These are phyloP conservation scores for Neofusicoccum kwambonambiense DNA, from an alignment of 2,329 filamentous ascomycete species.

Conservation along the genomic window DNA sequence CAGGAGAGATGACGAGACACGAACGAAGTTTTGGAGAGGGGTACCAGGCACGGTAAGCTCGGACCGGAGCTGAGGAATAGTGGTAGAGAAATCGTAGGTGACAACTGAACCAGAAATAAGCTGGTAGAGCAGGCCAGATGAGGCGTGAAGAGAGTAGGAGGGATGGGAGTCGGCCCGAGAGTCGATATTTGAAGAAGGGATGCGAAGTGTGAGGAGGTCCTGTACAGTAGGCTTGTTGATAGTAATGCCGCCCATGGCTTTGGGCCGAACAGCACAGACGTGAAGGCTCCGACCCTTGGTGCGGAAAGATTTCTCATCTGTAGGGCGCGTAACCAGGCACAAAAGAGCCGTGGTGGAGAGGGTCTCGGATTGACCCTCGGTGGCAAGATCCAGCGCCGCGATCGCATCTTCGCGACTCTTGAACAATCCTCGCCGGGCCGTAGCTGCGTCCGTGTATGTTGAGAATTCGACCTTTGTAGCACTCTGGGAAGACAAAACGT, in stretches of 20 bases:
- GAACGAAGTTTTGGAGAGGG: conserved; percentile 61
- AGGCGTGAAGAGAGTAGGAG: conserved; percentile 59
- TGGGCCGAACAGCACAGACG: conserved; percentile 32
- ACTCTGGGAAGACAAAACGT: conserved; percentile 10
- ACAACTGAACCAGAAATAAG: conserved; percentile 55
- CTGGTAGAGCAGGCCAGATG: conserved; percentile 63
- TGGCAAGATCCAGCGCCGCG: conserved; percentile 35
- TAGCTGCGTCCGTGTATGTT: conserved; percentile 36
- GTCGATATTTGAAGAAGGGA: conserved; percentile 25
- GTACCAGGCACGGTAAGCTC: conserved; percentile 51
- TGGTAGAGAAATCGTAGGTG: conserved; percentile 63
- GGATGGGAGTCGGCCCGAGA: conserved; percentile 17
- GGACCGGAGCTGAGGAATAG: conserved; percentile 59
- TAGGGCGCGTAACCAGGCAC: conserved; percentile 30
- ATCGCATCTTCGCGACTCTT: conserved; percentile 45
- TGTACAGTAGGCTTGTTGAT: conserved; percentile 31
- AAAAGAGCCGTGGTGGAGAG: conserved; percentile 37
- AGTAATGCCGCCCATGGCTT: conserved; percentile 31
- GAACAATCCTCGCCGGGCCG: conserved; percentile 44
- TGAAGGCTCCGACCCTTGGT: conserved; percentile 24
- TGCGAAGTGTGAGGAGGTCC: conserved; percentile 31
- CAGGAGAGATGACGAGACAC: conserved; percentile 65
- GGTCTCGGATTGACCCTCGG: conserved; percentile 29
- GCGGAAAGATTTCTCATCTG: conserved; percentile 6
- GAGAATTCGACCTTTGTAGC: conserved; percentile 34